A percentile compares a stretch with the other conserved stretches of the same genome.
phyloP scores from a whole-genome alignment of 1,139 yeast genomes.

The Yamadazyma dendronema region DNA sequence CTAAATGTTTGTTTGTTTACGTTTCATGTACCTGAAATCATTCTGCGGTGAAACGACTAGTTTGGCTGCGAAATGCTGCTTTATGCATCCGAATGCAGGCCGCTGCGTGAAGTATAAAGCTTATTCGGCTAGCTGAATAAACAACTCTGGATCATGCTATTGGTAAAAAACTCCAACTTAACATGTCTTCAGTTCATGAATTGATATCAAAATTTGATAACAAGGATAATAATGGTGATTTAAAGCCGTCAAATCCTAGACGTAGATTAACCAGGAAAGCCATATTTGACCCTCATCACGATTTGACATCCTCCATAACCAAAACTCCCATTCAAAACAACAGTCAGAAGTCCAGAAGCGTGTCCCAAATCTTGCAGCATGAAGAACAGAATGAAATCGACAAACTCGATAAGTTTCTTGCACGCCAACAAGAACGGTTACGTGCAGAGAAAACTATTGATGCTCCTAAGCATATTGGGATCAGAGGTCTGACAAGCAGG shows the following conservation, averaged over 20 bases:
- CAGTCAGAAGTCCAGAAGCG: neutral
- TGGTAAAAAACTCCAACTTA: neutral
- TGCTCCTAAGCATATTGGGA: too few species aligned
- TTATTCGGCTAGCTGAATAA: constrained; percentile 2
- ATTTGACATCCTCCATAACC: neutral
- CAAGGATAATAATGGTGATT: neutral
- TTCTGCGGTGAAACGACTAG: constrained; percentile 2
- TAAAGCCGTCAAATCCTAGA: constrained; percentile 1
- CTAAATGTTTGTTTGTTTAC: neutral
- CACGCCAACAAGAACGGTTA: neutral
- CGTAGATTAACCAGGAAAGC: constrained; percentile 1
- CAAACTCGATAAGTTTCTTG: neutral
- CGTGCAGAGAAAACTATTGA: too few species aligned
- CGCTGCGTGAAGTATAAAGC: neutral
- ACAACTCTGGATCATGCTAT: neutral
- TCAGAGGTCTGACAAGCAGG: neutral
- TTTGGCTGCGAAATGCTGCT: constrained; percentile 7
- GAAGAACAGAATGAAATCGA: neutral
- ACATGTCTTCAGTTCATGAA: constrained; percentile 1
- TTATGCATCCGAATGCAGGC: neutral
- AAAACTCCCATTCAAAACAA: neutral
- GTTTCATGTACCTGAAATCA: neutral
- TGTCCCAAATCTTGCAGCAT: neutral
- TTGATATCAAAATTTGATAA: constrained; percentile 2
- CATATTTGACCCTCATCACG: constrained; percentile 4